phyloP scores from a whole-genome alignment of 2,329 filamentous ascomycete genomes.

The Cordyceps cateniannulata region DNA sequence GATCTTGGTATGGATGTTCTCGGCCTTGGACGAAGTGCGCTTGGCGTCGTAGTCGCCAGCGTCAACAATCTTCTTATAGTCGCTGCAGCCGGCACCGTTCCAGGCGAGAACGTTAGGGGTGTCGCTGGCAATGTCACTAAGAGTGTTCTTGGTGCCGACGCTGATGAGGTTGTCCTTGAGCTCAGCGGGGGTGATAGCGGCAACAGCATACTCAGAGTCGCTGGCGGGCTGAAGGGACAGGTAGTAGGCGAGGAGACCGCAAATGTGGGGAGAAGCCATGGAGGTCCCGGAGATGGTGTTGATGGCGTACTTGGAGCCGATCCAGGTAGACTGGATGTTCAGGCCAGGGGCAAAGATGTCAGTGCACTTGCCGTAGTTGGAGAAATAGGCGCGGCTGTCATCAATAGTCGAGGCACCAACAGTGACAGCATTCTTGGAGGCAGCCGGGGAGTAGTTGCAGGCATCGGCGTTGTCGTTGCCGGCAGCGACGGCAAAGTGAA shows the following conservation, averaged over 20 bases:
- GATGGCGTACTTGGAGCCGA: slow-evolving; percentile 88
- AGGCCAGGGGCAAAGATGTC: slow-evolving; percentile 98
- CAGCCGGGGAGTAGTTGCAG: slow-evolving; percentile 97
- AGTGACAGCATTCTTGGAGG: slow-evolving; percentile 84
- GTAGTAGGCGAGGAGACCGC: slow-evolving; percentile 94
- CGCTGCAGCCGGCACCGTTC: slow-evolving; percentile 93
- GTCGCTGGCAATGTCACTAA: slow-evolving; percentile 74
- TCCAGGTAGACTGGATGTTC: slow-evolving; percentile 98
- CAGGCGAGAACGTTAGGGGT: slow-evolving; percentile 95
- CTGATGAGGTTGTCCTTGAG: slow-evolving; percentile 83
- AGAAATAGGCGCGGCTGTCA: slow-evolving; percentile 98
- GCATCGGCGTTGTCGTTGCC: slow-evolving; percentile 99
- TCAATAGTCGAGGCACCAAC: slow-evolving; percentile 90
- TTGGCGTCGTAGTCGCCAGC: slow-evolving; percentile 63
- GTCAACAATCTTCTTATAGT: slow-evolving; percentile 79
- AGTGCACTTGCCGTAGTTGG: slow-evolving; percentile 99
- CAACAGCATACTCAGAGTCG: slow-evolving; percentile 87
- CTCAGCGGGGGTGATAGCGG: slow-evolving; percentile 84
- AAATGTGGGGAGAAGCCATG: slow-evolving; percentile 97
- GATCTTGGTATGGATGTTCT: slow-evolving; percentile 55
- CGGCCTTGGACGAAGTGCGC: slow-evolving; percentile 37
- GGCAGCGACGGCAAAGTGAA: slow-evolving; percentile 97
- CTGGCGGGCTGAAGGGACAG: slow-evolving; percentile 87
- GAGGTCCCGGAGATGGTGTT: slow-evolving; percentile 99
- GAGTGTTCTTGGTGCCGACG: slow-evolving; percentile 71